A percentile compares a stretch with the other conserved stretches of the same genome.
These are phyloP conservation scores for Saccharum officinarum DNA, from an alignment of 176 grass and related monocot species.

Conservation along the genomic window DNA sequence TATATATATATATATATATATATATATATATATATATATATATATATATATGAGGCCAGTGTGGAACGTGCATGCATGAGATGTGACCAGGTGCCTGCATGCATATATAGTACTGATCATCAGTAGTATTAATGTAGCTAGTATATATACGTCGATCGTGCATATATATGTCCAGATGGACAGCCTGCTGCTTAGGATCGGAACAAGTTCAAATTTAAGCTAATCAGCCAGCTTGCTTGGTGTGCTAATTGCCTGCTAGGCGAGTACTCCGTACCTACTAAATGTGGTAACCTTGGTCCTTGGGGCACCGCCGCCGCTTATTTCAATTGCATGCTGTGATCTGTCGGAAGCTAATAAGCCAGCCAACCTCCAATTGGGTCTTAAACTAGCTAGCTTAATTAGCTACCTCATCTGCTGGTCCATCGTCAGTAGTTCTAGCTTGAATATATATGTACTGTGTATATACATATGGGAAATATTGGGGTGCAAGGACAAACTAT, in stretches of 20 bases:
- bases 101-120: background rate
- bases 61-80: background rate
- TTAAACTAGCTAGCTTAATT: background rate
- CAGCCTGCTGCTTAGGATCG: no score
- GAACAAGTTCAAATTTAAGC: background rate
- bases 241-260: background rate
- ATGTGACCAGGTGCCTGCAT: background rate
- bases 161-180: no score
- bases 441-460: no score
- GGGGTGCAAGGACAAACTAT: no score
- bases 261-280: background rate
- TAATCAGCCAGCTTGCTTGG: background rate
- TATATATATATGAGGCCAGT: background rate
- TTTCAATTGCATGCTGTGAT: background rate
- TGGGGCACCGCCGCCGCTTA: no score
- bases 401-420: no score
- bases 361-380: background rate
- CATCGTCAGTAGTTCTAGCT: no score
- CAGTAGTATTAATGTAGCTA: no score
- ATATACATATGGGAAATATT: no score
- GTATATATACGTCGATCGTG: no score
- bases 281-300: background rate
- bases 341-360: background rate
- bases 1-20: no score
- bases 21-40: no score